Evolutionary conservation across 257 asterid species (phyloP).

Genomic region (Fraxinus excelsior): DNA sequence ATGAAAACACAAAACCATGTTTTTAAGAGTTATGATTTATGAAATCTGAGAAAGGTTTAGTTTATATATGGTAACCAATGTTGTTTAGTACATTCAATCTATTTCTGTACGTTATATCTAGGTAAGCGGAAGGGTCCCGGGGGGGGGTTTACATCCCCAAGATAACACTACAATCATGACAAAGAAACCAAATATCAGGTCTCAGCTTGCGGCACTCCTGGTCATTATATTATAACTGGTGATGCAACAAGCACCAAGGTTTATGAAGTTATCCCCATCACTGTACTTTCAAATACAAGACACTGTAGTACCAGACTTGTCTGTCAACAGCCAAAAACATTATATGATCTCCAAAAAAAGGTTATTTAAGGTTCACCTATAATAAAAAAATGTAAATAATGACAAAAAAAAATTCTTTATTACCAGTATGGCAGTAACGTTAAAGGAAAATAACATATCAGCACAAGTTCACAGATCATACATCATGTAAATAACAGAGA

Average conservation of each 20-base stretch:
- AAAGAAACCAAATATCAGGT: not conserved
- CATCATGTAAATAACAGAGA: not conserved
- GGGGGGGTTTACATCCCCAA: not conserved
- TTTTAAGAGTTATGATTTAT: not conserved
- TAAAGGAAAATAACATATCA: constrained; percentile 5
- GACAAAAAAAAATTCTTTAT: not conserved
- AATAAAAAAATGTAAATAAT: not conserved
- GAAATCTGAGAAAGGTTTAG: not conserved
- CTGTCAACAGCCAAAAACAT: not conserved
- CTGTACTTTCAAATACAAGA: not conserved
- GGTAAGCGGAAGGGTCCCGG: too few species aligned
- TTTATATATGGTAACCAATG: not conserved
- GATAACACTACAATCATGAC: not conserved
- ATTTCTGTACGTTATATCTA: not conserved
- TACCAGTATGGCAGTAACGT: not conserved
- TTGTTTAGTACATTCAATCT: not conserved
- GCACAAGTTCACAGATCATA: not conserved
- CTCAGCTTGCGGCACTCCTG: too few species aligned
- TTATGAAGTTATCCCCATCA: not conserved
- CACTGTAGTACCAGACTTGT: not conserved
- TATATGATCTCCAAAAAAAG: not conserved
- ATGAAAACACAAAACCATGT: not conserved
- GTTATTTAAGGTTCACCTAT: not conserved
- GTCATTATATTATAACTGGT: too few species aligned
- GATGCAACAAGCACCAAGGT: not conserved